A percentile compares a stretch with the other conserved stretches of the same genome.
Conservation (phyloP, 768 basidiomycete species). For the Myochromella boudieri region DNA sequence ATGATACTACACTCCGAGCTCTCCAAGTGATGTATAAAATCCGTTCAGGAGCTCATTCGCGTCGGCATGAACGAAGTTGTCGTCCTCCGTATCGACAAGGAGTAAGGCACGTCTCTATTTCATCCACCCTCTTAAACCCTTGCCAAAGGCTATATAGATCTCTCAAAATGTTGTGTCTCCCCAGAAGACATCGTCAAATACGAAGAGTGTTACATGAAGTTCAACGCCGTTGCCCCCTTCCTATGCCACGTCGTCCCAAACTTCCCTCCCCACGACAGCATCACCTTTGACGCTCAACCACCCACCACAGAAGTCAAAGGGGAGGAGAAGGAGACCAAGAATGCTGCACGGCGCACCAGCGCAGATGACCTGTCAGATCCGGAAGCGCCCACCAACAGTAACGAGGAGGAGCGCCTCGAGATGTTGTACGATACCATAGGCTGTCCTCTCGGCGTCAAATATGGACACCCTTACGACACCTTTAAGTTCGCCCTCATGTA, state of each 20-base stretch:
- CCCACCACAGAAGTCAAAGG: constrained; percentile 24
- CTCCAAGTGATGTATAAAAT: constrained; percentile 92
- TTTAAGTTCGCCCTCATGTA: constrained; percentile 97
- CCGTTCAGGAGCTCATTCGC: constrained; percentile 96
- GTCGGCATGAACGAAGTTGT: constrained; percentile 98
- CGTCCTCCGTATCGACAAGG: constrained; percentile 96
- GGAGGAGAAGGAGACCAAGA: constrained; percentile 39
- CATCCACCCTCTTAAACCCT: too few relatives aligned
- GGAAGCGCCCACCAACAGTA: constrained; percentile 42
- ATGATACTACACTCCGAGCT: constrained; percentile 99
- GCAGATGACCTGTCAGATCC: constrained; percentile 40
- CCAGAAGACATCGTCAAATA: constrained; percentile 99
- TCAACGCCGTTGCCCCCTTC: constrained; percentile 92
- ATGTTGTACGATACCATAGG: constrained; percentile 85
- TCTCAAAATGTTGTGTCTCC: constrained; percentile 96
- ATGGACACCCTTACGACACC: constrained; percentile 95
- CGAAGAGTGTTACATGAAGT: constrained; percentile 98
- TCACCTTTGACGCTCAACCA: constrained; percentile 31
- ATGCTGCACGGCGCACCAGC: constrained; percentile 42
- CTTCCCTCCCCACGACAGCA: constrained; percentile 50
- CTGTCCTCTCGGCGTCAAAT: constrained; percentile 91
- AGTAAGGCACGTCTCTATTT: constrained; percentile 80
- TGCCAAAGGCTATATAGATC: constrained; percentile 91
- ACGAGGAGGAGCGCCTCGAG: constrained; percentile 81
- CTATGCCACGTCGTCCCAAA: constrained; percentile 89